Conservation (phyloP, 306 rosid genomes). For the Vigna trinervia region DNA sequence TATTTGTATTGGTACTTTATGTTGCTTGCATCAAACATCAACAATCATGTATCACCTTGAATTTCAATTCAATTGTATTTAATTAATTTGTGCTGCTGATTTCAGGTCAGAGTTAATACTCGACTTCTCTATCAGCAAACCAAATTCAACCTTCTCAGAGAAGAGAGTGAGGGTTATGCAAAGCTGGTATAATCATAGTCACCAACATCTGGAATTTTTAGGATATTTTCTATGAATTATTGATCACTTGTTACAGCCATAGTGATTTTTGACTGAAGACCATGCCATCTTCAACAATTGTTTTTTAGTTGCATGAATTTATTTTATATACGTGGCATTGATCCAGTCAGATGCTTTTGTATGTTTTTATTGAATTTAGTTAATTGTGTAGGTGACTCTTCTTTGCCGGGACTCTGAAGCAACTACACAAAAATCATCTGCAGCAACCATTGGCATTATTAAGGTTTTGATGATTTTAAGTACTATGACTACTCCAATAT, state of each 20-base stretch:
- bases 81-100: conserved; percentile 43
- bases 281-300: neutral
- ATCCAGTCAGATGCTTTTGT: conserved; percentile 6
- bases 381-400: conserved; percentile 74
- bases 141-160: conserved; percentile 96
- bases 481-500: conserved; percentile 16
- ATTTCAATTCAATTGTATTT: neutral
- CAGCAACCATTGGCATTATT: conserved; percentile 87
- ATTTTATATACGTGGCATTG: neutral
- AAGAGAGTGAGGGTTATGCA: conserved; percentile 99
- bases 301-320: conserved; percentile 4
- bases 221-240: conserved; percentile 26
- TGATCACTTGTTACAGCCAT: conserved; percentile 19
- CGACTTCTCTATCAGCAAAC: conserved; percentile 99
- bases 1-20: neutral
- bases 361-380: conserved; percentile 42
- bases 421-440: conserved; percentile 64
- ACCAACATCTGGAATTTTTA: conserved; percentile 15
- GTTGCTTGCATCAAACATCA: conserved; percentile 28
- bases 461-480: conserved; percentile 65
- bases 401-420: conserved; percentile 79
- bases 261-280: conserved; percentile 14
- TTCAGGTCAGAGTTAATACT: conserved; percentile 97
- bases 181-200: conserved; percentile 72
- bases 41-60: conserved; percentile 10